Conservation (phyloP, 2,329 filamentous ascomycete species). For the Stemphylium vesicarium region DNA sequence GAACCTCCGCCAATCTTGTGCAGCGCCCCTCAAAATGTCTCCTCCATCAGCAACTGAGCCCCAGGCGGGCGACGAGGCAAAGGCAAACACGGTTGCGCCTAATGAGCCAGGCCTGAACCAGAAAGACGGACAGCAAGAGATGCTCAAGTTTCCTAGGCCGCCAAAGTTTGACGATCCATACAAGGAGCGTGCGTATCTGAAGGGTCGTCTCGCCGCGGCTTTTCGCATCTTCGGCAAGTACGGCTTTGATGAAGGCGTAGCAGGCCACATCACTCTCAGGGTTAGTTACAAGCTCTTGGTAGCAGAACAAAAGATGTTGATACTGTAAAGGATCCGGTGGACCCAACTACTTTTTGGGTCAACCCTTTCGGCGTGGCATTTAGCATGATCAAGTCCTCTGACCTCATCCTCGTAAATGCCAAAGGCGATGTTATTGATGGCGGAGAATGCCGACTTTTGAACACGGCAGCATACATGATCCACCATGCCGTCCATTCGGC, state of each 20-base stretch:
- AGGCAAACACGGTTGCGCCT: constrained; percentile 37
- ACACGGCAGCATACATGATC: constrained; percentile 63
- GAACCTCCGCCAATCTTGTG: neutral
- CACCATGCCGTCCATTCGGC: constrained; percentile 66
- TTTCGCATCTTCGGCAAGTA: constrained; percentile 50
- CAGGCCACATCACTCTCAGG: constrained; percentile 68
- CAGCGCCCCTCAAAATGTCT: constrained; percentile 12
- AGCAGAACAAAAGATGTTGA: constrained; percentile 4
- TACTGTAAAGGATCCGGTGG: constrained; percentile 58
- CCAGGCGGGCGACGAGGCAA: constrained; percentile 30
- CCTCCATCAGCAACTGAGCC: constrained; percentile 44
- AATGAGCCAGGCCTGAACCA: constrained; percentile 43
- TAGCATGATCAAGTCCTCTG: constrained; percentile 66
- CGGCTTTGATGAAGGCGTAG: constrained; percentile 56
- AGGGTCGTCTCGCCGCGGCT: constrained; percentile 47
- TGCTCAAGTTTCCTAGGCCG: constrained; percentile 34
- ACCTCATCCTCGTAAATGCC: constrained; percentile 71
- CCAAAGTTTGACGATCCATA: constrained; percentile 48
- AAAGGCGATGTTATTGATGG: constrained; percentile 68
- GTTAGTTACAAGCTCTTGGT: constrained; percentile 32
- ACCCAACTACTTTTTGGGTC: constrained; percentile 68
- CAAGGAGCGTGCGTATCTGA: constrained; percentile 48
- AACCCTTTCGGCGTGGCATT: constrained; percentile 71
- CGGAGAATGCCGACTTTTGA: constrained; percentile 51
- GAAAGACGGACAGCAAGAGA: constrained; percentile 33